Base-by-base conservation (phyloP, 176 grass and related monocot genomes). In the Ensete glaucum region DNA sequence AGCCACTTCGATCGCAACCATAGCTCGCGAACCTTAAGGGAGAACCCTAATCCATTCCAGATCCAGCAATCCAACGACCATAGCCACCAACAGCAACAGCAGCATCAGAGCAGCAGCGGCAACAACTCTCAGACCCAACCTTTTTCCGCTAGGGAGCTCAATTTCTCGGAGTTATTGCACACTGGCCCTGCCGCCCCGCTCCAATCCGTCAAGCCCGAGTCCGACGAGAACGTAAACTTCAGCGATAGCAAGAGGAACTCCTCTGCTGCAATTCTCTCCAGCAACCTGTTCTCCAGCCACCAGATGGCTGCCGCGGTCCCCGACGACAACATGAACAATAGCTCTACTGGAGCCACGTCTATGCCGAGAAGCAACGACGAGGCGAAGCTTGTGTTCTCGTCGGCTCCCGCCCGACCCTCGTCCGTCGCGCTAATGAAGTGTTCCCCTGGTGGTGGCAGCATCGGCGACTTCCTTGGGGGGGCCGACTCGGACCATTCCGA, bases 401-500 rank as follows among this genome's bases (percentile, higher is more conserved):
- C 84, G 0, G 86, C 88, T 14, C 84, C 80, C 10, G 85, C 80
- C 53, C 80, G 81, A 50, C 74, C 82, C 55, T 82, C 89, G 9
- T 78, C 85, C n/a, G 75, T 80, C 63, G 79, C 16, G 16, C 67
- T 17, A 16, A 14, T 50, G 67, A 50, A 50, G 67, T 69, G 17
- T n/a, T 15, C 14, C 34, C 34, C 4, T 43, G 34, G 34, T 43
- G 34, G 34, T 2, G 57, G 12, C 21, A 17, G 56, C 43, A 9
- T 27, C 9, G 55, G 55, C 85, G 85, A 75, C 73, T 82, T 85
- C 11, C 80, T 90, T 21, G 74, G 55, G 29, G 92, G 92, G 73
- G 92, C 94, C 16, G 88, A 93, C 78, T 97, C 90, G 9, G 90
- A 92, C 81, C 88, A 97, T 76, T 97, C 94, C 0, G 94, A 97